These are phyloP conservation scores for Lactarius hatsudake DNA, from an alignment of 768 basidiomycete genomes.

Conservation along the genomic window DNA sequence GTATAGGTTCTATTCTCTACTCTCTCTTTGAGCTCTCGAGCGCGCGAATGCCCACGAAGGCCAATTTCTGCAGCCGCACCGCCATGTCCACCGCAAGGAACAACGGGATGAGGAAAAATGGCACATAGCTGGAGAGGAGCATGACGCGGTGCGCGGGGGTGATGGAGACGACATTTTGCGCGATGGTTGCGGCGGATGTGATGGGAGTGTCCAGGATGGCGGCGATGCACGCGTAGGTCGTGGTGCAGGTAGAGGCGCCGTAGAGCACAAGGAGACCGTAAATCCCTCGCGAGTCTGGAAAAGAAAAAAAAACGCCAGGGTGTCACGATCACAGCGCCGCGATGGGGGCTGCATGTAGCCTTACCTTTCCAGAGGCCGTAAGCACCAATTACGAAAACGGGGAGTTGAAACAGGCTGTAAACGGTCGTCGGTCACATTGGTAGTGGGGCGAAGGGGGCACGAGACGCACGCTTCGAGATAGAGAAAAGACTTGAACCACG, in stretches of 20 bases:
- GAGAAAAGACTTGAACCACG: constrained; percentile 68
- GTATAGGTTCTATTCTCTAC: background rate
- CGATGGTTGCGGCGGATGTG: constrained; percentile 36
- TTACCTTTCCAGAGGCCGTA: constrained; percentile 56
- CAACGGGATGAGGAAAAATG: constrained; percentile 71
- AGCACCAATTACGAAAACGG: constrained; percentile 71
- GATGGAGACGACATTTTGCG: constrained; percentile 39
- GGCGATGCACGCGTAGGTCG: constrained; percentile 68
- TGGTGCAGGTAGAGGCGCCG: constrained; percentile 75
- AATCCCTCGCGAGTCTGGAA: constrained; percentile 48
- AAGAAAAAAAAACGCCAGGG: background rate
- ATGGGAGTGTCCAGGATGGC: constrained; percentile 54
- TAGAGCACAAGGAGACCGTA: constrained; percentile 70
- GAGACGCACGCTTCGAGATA: constrained; percentile 56
- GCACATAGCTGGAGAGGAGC: constrained; percentile 67
- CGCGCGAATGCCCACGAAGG: constrained; percentile 14
- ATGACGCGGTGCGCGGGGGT: constrained; percentile 51
- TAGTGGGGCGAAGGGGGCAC: background rate
- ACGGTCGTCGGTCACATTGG: background rate
- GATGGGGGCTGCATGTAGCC: constrained; percentile 9
- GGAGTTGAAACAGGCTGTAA: constrained; percentile 67
- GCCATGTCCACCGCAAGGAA: constrained; percentile 75
- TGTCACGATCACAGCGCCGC: background rate
- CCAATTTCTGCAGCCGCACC: constrained; percentile 31
- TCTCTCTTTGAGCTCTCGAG: constrained; percentile 8